phyloP scores from a whole-genome alignment of 768 basidiomycete species.

The Sistotremastrum suecicum region DNA sequence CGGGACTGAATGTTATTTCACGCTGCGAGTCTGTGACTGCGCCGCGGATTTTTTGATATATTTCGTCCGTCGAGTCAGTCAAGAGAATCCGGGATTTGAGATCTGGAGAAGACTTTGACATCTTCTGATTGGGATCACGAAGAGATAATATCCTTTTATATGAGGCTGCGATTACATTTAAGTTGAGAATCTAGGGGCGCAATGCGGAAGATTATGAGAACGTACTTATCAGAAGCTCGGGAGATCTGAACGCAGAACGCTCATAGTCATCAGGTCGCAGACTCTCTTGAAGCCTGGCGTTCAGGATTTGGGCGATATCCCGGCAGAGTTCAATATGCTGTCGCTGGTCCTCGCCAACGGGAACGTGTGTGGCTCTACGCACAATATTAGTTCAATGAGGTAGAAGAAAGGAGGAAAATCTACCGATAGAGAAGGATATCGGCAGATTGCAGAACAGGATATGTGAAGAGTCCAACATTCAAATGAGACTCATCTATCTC shows the following conservation, averaged over 20 bases:
- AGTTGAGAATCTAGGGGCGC: not conserved
- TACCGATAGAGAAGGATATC: slow-evolving; percentile 82
- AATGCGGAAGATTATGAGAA: too few species aligned
- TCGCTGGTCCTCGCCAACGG: slow-evolving; percentile 91
- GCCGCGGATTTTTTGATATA: slow-evolving; percentile 54
- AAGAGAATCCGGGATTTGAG: slow-evolving; percentile 71
- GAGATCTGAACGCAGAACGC: too few species aligned
- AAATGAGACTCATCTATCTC: slow-evolving; percentile 73
- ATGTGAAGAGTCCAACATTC: slow-evolving; percentile 78
- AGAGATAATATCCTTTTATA: slow-evolving; percentile 78
- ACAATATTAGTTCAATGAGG: not conserved
- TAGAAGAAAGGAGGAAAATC: slow-evolving; percentile 9
- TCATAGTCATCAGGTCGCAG: too few species aligned
- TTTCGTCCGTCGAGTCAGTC: slow-evolving; percentile 52
- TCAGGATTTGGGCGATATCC: slow-evolving; percentile 75
- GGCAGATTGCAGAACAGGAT: slow-evolving; percentile 87
- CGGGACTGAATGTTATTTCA: slow-evolving; percentile 72
- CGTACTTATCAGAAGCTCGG: too few species aligned
- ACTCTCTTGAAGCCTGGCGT: slow-evolving; percentile 41
- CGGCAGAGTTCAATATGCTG: slow-evolving; percentile 87
- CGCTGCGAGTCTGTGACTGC: slow-evolving; percentile 77
- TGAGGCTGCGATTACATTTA: slow-evolving; percentile 34
- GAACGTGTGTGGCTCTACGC: slow-evolving; percentile 75
- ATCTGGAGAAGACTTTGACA: slow-evolving; percentile 89
- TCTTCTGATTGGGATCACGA: slow-evolving; percentile 73